Evolutionary conservation across 257 asterid genomes (phyloP).

Genomic region (Solanum medicagineum): DNA sequence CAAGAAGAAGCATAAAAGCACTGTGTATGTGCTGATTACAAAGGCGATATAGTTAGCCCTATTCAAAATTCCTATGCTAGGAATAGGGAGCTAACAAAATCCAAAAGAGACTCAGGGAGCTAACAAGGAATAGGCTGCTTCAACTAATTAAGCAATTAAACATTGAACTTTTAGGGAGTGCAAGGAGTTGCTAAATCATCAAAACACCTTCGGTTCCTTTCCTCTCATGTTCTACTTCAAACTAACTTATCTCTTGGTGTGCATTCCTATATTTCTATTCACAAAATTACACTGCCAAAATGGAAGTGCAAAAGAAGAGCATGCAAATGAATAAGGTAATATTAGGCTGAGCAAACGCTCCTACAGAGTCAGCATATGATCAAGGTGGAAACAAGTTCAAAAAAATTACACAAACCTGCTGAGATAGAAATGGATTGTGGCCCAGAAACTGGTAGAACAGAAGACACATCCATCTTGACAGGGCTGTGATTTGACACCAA

Average conservation of each 20-base stretch:
- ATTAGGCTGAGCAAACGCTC: not conserved
- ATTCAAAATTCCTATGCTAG: not conserved
- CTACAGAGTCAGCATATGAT: not conserved
- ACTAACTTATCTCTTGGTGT: not conserved
- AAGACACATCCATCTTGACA: conserved; percentile 60
- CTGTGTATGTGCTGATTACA: not conserved
- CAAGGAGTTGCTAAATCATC: not conserved
- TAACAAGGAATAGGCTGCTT: not conserved
- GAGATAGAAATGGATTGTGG: conserved; percentile 48
- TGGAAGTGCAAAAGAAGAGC: not conserved
- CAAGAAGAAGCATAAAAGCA: not conserved
- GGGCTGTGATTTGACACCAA: conserved; percentile 55
- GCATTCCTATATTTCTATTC: not conserved
- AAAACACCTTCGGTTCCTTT: not conserved
- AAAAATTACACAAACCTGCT: conserved; percentile 36
- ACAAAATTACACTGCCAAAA: not conserved
- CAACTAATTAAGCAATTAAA: not conserved
- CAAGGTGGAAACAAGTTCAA: not conserved
- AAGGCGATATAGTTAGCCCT: not conserved
- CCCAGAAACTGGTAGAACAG: conserved; percentile 48
- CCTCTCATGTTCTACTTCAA: not conserved
- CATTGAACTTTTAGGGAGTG: not conserved
- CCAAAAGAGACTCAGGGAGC: not conserved
- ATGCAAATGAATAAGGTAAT: not conserved
- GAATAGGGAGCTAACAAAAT: not conserved